Evolutionary conservation across 176 grass and related monocot species (phyloP).

Genomic region (Oryza rufipogon): DNA sequence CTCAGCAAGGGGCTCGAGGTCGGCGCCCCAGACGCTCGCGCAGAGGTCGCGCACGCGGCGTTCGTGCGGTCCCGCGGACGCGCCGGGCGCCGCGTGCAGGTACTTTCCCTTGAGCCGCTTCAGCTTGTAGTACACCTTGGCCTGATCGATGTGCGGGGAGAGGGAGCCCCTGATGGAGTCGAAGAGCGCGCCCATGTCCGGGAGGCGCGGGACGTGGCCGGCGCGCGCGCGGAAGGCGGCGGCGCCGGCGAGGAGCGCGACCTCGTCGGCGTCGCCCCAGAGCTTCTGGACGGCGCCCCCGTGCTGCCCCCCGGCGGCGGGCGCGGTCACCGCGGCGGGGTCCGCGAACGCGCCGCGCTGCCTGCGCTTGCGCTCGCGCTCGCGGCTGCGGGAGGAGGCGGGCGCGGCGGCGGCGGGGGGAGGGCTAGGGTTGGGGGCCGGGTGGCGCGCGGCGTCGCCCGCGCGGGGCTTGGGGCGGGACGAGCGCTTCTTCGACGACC

Average conservation of each 20-base stretch:
- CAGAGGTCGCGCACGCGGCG: slow-evolving; percentile 61
- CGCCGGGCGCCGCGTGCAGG: slow-evolving; percentile 29
- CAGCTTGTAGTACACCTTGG: slow-evolving; percentile 87
- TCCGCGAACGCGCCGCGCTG: slow-evolving; percentile 33
- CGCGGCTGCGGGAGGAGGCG: slow-evolving; percentile 36
- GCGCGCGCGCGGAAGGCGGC: slow-evolving; percentile 57
- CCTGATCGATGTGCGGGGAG: slow-evolving; percentile 51
- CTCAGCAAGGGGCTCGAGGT: slow-evolving; percentile 5
- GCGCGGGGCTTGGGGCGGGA: slow-evolving; percentile 15
- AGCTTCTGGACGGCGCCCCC: slow-evolving; percentile 36
- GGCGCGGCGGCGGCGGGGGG: not conserved
- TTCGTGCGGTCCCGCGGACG: slow-evolving; percentile 44
- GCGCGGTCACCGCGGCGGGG: slow-evolving; percentile 38
- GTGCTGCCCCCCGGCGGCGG: not conserved
- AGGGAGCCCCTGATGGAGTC: slow-evolving; percentile 54
- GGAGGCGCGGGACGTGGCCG: slow-evolving; percentile 42
- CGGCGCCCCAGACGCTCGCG: slow-evolving; percentile 56
- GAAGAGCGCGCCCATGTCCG: slow-evolving; percentile 55
- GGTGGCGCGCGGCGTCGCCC: slow-evolving; percentile 17
- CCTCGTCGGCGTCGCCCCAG: slow-evolving; percentile 69
- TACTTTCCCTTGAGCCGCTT: slow-evolving; percentile 93
- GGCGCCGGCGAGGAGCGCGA: slow-evolving; percentile 58
- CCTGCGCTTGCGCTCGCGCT: slow-evolving; percentile 35
- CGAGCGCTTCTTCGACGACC: slow-evolving; percentile 42
- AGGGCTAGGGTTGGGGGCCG: slow-evolving; percentile 47